Base-by-base conservation (phyloP, 768 basidiomycete genomes). In the Baorangia bicolor region DNA sequence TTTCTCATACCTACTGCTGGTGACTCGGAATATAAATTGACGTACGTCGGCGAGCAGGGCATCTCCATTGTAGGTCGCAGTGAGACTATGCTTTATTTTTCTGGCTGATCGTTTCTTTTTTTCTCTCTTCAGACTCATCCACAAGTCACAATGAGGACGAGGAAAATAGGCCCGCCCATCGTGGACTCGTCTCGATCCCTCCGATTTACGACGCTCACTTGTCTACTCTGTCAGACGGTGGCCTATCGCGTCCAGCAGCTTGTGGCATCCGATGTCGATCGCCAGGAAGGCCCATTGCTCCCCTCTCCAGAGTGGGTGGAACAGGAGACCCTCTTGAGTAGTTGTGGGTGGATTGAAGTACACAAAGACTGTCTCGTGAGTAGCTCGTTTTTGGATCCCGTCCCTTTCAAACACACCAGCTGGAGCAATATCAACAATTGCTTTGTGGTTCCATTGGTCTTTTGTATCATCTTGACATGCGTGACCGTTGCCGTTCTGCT, bases 221-320 rank as follows among this genome's bases (percentile, higher is more conserved):
- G 90, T 71, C 78, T 92, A 20, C 69, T 85, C 35, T 92, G 90
- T 73, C 78, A 81, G 49, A 72, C 81, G 12, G 66, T 77, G 37
- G 81, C 81, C 34, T 92, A 92, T 75, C 88, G 89, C 45, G 84
- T 90, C 28, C 73, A 76, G 59, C 87, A 89, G 62, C 71, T 76
- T 30, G 77, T 86, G 49, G 74, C 82, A 38, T 70, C 74, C 45
- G 85, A 86, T 51, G 69, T 83, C 8, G 85, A 87, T 56, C 76
- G 77, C 14, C 79, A 79, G 46, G 86, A 86, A 51, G 84, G 86
- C 9, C 81, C 84, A 4, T 71, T 90, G 16, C 72, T 90, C 46
- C 88, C 90, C 16, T 82, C 82, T 1, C 83, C 86, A 49, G 87
- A 89, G 42, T 91, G 88, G 87, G 84, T 83, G 7, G 90, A 92